phyloP scores from a whole-genome alignment of 2,329 filamentous ascomycete species.

The Aspergillus sojae region DNA sequence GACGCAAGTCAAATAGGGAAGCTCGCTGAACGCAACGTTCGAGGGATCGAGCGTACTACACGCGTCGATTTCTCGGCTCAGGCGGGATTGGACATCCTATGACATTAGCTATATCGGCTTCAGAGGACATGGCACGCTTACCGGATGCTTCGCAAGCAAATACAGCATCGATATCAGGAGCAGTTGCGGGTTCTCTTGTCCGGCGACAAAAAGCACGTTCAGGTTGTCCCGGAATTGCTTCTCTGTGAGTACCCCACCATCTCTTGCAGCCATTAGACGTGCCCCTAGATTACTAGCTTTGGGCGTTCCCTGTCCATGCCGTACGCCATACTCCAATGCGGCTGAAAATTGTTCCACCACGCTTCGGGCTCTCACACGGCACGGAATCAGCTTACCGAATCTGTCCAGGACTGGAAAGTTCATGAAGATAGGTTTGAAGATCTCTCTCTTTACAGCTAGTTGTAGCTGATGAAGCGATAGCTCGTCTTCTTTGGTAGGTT shows the following conservation, averaged over 20 bases:
- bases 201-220: constrained; percentile 40
- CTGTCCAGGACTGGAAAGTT: constrained; percentile 38
- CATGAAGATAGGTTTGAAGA: constrained; percentile 39
- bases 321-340: neutral
- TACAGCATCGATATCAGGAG: constrained; percentile 36
- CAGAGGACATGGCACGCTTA: neutral
- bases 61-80: neutral
- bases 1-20: neutral
- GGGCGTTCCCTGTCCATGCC: neutral
- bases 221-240: constrained; percentile 42
- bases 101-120: neutral
- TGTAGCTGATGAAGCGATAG: constrained; percentile 13
- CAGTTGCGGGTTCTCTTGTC: constrained; percentile 44
- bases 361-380: constrained; percentile 26
- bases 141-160: constrained; percentile 33
- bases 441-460: constrained; percentile 30
- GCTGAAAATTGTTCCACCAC: constrained; percentile 21
- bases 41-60: neutral
- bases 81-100: neutral
- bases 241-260: constrained; percentile 28
- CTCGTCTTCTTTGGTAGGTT: neutral
- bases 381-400: constrained; percentile 21
- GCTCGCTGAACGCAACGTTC: neutral
- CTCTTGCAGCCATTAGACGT: neutral
- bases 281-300: neutral